Percentiles rank a stretch among this genome's conserved stretches.
These are phyloP conservation scores for Excoecaria cochinchinensis DNA, from an alignment of 345 rosid genomes.

Conservation along the genomic window DNA sequence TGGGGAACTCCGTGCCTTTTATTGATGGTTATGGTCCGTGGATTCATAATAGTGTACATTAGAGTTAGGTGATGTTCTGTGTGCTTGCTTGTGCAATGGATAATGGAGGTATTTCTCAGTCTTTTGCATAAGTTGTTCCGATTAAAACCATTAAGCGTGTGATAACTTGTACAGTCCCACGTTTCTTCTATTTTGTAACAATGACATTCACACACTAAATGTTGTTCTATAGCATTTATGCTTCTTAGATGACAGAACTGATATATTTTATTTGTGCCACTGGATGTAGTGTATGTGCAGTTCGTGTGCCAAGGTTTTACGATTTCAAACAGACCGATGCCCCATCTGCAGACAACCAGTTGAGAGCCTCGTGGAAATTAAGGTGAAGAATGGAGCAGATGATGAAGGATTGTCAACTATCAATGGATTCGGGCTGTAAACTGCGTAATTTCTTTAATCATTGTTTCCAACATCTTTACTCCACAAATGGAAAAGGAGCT, in stretches of 20 bases:
- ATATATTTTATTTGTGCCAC: not conserved
- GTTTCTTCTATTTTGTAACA: not conserved
- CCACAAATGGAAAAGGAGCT: not conserved
- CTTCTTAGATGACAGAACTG: not conserved
- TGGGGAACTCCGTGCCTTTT: not conserved
- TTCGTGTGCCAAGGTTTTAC: slow-evolving; percentile 50
- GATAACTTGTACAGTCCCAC: not conserved
- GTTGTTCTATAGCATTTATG: not conserved
- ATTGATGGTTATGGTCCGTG: not conserved
- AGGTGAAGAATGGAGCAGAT: slow-evolving; percentile 39
- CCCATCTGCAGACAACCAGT: slow-evolving; percentile 58
- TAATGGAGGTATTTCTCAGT: not conserved
- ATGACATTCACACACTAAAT: not conserved
- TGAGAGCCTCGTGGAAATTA: slow-evolving; percentile 50
- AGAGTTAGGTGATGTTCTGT: not conserved
- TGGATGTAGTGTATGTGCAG: slow-evolving; percentile 58
- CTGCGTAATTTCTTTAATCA: not conserved
- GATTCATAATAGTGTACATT: not conserved
- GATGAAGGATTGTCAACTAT: slow-evolving; percentile 5
- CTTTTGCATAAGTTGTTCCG: not conserved
- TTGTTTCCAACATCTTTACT: not conserved
- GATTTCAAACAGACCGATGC: slow-evolving; percentile 45
- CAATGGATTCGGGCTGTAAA: not conserved
- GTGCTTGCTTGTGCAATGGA: not conserved
- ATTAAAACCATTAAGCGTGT: not conserved